These are phyloP conservation scores for Cephalotrichum gorgonifer DNA, from an alignment of 2,329 filamentous ascomycete species.

Conservation along the genomic window DNA sequence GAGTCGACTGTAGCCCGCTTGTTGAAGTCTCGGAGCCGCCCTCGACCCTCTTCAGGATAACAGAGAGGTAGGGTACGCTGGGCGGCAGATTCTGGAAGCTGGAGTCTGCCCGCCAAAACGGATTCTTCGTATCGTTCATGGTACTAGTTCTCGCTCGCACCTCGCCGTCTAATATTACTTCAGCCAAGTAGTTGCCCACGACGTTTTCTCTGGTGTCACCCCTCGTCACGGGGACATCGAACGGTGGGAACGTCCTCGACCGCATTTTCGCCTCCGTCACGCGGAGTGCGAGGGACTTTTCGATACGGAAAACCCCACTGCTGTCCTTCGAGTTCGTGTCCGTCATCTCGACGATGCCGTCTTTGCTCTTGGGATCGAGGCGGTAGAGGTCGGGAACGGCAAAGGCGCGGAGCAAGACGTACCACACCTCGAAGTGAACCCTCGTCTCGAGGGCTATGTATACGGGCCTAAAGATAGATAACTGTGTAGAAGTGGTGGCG, in stretches of 20 bases:
- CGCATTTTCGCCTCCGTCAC: constrained; percentile 55
- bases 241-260: constrained; percentile 14
- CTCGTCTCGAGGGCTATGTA: constrained; percentile 81
- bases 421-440: constrained; percentile 95
- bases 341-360: constrained; percentile 23
- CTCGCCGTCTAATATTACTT: constrained; percentile 71
- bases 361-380: constrained; percentile 34
- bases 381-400: constrained; percentile 86
- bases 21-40: constrained; percentile 34
- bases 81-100: constrained; percentile 66
- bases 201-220: constrained; percentile 17
- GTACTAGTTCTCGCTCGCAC: constrained; percentile 65
- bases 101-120: constrained; percentile 76
- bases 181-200: constrained; percentile 64
- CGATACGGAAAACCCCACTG: constrained; percentile 46
- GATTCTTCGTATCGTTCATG: constrained; percentile 60
- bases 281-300: constrained; percentile 48
- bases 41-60: constrained; percentile 60
- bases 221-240: constrained; percentile 13
- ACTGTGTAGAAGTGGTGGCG: constrained; percentile 58
- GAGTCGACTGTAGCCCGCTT: constrained; percentile 30
- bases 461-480: constrained; percentile 75
- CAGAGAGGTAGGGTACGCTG: constrained; percentile 55
- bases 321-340: constrained; percentile 26
- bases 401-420: constrained; percentile 82